These are phyloP conservation scores for Cyberlindnera euphorbiiphila DNA, from an alignment of 805 yeast species.

Conservation along the genomic window DNA sequence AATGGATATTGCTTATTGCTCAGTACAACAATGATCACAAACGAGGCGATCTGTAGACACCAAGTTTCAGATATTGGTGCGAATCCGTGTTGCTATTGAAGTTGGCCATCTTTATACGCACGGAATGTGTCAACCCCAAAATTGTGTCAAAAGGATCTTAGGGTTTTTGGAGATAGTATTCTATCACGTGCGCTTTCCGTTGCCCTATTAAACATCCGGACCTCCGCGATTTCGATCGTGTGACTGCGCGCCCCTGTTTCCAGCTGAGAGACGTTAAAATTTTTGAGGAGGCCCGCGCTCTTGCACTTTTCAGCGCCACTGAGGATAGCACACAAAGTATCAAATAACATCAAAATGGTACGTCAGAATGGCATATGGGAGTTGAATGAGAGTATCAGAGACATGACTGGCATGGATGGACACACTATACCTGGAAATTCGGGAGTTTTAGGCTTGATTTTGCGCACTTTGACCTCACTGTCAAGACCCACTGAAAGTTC, in stretches of 20 bases:
- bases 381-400: background rate
- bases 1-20: too few species aligned
- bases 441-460: slow-evolving; percentile 1
- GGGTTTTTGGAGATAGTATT: too few species aligned
- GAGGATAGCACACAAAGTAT: background rate
- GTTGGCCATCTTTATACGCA: background rate
- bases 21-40: background rate
- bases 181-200: background rate
- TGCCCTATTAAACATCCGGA: too few species aligned
- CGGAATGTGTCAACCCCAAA: too few species aligned
- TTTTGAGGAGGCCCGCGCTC: slow-evolving; percentile 9
- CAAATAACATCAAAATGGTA: slow-evolving; percentile 18
- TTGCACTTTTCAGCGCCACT: slow-evolving; percentile 17
- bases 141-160: too few species aligned
- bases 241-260: slow-evolving; percentile 14
- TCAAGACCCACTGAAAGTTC: slow-evolving; percentile 1
- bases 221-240: too few species aligned
- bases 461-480: background rate
- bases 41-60: too few species aligned
- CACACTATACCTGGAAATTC: background rate
- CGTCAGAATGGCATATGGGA: slow-evolving; percentile 4
- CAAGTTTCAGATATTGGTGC: too few species aligned
- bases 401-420: background rate
- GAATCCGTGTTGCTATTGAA: too few species aligned
- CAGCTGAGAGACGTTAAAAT: too few species aligned